Evolutionary conservation across 108 stramenopile genomes (phyloP).

Genomic region (Nitzschia palea): DNA sequence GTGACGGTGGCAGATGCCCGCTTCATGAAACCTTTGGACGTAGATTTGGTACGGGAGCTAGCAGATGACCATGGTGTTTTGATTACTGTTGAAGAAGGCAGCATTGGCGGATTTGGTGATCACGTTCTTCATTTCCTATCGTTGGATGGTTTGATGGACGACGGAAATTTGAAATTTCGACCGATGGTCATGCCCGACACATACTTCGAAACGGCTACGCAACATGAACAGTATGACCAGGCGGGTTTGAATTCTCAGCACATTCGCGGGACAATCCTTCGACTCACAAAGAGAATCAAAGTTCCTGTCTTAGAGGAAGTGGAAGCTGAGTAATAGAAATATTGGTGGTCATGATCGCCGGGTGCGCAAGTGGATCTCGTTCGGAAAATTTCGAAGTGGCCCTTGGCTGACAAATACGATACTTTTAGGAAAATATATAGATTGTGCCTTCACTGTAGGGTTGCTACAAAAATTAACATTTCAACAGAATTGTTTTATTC

Average conservation of each 20-base stretch:
- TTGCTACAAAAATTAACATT: too few species aligned
- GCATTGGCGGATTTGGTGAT: slow-evolving; percentile 94
- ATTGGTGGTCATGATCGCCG: too few species aligned
- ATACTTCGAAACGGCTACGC: slow-evolving; percentile 94
- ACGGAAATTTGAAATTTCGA: slow-evolving; percentile 89
- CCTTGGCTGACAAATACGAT: too few species aligned
- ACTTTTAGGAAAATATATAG: too few species aligned
- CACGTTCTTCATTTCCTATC: slow-evolving; percentile 95
- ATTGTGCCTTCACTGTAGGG: too few species aligned
- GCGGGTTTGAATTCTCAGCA: slow-evolving; percentile 93
- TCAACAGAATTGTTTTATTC: too few species aligned
- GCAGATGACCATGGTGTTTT: slow-evolving; percentile 88
- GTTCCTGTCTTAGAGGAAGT: slow-evolving; percentile 56
- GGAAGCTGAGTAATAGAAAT: neutral
- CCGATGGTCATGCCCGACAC: slow-evolving; percentile 97
- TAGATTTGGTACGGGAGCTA: slow-evolving; percentile 86
- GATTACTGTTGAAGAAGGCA: slow-evolving; percentile 95
- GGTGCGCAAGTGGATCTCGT: too few species aligned
- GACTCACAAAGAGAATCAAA: slow-evolving; percentile 67
- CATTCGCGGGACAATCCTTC: slow-evolving; percentile 84
- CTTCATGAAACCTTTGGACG: slow-evolving; percentile 96
- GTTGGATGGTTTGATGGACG: slow-evolving; percentile 89
- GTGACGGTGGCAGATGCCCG: slow-evolving; percentile 96
- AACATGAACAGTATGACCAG: slow-evolving; percentile 95
- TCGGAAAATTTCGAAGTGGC: too few species aligned